Conservation (phyloP, 768 basidiomycete genomes). For the Tulasnella sp. region DNA sequence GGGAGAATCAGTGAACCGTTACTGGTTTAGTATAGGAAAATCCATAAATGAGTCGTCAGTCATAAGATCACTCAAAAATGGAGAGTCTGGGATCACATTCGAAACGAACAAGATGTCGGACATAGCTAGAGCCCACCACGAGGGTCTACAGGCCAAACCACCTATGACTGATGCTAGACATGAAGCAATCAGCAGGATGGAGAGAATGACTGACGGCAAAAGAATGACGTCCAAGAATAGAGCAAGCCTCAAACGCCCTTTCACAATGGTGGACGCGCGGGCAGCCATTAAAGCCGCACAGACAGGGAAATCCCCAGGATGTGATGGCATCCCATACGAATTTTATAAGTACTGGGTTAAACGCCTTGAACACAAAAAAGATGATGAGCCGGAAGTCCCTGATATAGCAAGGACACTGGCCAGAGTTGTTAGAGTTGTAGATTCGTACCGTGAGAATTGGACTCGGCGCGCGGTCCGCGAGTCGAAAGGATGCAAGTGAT, state of each 20-base stretch:
- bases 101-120: not conserved
- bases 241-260: not conserved
- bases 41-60: not conserved
- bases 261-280: not conserved
- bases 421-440: no score
- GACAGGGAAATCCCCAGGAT: constrained; percentile 2
- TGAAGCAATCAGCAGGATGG: not conserved
- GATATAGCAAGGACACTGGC: not conserved
- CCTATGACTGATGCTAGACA: not conserved
- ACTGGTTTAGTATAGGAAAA: not conserved
- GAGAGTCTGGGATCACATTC: not conserved
- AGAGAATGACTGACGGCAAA: not conserved
- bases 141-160: not conserved
- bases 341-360: not conserved
- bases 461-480: no score
- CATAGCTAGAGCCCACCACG: not conserved
- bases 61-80: not conserved
- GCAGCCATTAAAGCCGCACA: not conserved
- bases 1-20: not conserved
- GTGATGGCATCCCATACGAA: constrained; percentile 2
- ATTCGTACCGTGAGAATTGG: no score
- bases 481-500: no score
- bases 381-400: not conserved
- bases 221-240: no score
- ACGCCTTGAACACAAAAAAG: not conserved